Conservation (phyloP, 305 asterid species). For the Fraxinus xanthoxyloides region DNA sequence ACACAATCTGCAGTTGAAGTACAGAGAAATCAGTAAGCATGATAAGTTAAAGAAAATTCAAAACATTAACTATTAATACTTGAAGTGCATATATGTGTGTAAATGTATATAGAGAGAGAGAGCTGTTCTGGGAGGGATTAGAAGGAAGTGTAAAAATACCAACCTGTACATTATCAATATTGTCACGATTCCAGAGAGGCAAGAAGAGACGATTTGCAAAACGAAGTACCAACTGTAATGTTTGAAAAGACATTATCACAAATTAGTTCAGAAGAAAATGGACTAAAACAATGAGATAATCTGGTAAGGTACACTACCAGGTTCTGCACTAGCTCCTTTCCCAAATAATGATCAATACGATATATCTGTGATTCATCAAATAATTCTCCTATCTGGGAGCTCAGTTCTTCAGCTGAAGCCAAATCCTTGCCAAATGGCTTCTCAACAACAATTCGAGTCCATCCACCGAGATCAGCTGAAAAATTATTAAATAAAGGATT, state of each 20-base stretch:
- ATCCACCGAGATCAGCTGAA: constrained; percentile 91
- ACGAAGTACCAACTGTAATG: constrained; percentile 77
- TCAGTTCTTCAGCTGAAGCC: constrained; percentile 87
- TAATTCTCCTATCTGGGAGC: constrained; percentile 88
- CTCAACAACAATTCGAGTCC: constrained; percentile 97
- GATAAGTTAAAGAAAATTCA: not conserved
- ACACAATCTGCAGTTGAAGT: constrained; percentile 65
- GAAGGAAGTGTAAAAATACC: constrained; percentile 9
- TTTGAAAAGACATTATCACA: constrained; percentile 19
- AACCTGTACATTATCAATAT: constrained; percentile 82
- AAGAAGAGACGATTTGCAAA: constrained; percentile 82
- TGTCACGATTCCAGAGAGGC: constrained; percentile 89
- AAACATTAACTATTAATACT: not conserved
- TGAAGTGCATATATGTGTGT: not conserved
- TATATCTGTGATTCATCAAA: constrained; percentile 89
- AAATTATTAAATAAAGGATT: constrained; percentile 16
- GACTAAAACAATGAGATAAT: not conserved
- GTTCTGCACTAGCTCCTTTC: constrained; percentile 97
- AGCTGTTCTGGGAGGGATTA: not conserved
- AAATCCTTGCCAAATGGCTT: constrained; percentile 98
- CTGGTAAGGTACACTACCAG: constrained; percentile 52
- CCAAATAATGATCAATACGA: constrained; percentile 96
- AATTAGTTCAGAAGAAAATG: constrained; percentile 2
- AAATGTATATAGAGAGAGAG: not conserved
- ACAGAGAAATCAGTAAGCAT: constrained; percentile 3